Percentiles rank a stretch among this genome's conserved stretches.
phyloP scores from a whole-genome alignment of 306 rosid species.

The Prinsepia uniflora region DNA sequence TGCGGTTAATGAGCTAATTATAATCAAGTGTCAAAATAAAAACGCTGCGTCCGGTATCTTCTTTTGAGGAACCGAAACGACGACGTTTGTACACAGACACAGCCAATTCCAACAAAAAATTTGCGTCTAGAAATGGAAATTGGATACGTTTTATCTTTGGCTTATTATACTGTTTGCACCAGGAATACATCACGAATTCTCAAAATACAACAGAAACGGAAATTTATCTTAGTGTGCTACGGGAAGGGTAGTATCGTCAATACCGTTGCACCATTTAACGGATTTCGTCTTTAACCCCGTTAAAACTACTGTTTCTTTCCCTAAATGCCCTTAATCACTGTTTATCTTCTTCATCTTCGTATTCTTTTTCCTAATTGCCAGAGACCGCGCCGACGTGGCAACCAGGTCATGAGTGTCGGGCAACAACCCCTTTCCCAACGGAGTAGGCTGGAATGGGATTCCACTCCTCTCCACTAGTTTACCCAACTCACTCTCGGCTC shows the following conservation, averaged over 20 bases:
- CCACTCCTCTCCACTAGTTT: conserved; percentile 74
- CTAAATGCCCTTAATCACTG: no score
- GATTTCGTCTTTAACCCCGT: no score
- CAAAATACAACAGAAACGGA: no score
- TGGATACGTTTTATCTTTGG: no score
- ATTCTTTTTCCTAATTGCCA: conserved; percentile 79
- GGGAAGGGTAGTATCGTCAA: no score
- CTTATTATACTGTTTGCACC: no score
- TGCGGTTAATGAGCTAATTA: background rate
- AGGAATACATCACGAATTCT: no score
- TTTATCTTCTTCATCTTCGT: no score
- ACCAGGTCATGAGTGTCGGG: conserved; percentile 80
- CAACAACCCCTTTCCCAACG: conserved; percentile 86
- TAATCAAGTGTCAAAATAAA: background rate
- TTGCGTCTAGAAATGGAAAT: background rate
- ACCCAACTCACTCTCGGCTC: conserved; percentile 58
- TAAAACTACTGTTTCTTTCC: no score
- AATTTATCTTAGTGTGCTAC: no score
- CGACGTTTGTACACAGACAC: background rate
- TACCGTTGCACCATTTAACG: no score
- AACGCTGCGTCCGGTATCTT: background rate
- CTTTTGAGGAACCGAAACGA: background rate
- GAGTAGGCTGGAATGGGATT: conserved; percentile 90
- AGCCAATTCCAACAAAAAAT: background rate
- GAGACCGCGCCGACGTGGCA: conserved; percentile 82